phyloP scores from a whole-genome alignment of 2,329 filamentous ascomycete genomes.

The Akanthomyces uredinophilus region DNA sequence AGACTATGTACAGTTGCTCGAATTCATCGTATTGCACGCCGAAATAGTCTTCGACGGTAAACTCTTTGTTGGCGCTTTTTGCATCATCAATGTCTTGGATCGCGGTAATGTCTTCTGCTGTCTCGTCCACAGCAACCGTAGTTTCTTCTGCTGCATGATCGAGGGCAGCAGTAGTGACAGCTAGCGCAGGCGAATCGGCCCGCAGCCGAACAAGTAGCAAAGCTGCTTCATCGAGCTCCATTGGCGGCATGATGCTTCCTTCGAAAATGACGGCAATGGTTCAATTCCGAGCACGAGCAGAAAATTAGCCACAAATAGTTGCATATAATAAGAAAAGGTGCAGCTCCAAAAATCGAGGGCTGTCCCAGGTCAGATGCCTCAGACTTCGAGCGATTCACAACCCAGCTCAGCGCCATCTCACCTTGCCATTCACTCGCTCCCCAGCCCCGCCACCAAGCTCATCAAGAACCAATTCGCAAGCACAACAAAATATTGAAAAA shows the following conservation, averaged over 20 bases:
- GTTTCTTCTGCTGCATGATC: not conserved
- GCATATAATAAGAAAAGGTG: not conserved
- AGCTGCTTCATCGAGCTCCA: not conserved
- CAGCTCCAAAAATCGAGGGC: not conserved
- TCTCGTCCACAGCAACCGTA: no score
- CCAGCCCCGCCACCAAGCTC: not conserved
- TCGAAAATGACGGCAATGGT: no score
- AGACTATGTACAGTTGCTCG: not conserved
- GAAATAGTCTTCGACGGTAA: not conserved
- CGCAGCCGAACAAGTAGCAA: not conserved
- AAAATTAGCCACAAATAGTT: not conserved
- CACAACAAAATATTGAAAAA: not conserved
- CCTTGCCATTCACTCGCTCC: not conserved
- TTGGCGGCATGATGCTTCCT: not conserved
- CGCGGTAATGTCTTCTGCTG: not conserved
- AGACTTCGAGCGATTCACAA: not conserved
- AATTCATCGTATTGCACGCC: not conserved
- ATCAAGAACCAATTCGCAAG: no score
- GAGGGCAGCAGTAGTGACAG: not conserved
- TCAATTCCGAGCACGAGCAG: not conserved
- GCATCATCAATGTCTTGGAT: not conserved
- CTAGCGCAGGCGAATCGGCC: not conserved
- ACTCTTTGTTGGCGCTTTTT: not conserved
- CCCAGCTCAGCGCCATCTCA: slow-evolving; percentile 1
- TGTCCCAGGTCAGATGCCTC: not conserved